Evolutionary conservation across 306 rosid species (phyloP), one percentile per base, ranked within the genome.

Genomic region (Betula pendula): DNA sequence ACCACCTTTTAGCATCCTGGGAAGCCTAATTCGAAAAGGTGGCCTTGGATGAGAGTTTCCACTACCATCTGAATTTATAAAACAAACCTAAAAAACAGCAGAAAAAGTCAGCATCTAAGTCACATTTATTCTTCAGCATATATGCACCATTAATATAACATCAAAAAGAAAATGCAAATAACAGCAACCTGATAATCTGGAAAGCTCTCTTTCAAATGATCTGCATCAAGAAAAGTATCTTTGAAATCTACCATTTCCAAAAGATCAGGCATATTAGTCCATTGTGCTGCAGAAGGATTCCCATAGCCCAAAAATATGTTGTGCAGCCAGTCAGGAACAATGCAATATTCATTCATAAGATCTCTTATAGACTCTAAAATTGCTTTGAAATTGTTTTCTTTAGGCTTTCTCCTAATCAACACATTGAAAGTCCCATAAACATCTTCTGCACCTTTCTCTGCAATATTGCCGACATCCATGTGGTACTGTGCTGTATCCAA

Each of bases 361-460:
- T 95, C 99, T 83, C 96, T 92, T 77, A 95, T 91, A 48, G 99
- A 95, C 70, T 95, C 97, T 75, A 95, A 85, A 83, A 95, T 95
- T 69, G 99, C 99, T 88, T 95, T 95, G 76, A 95, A 95, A 75
- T 95, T 95, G 85, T 95, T 95, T 84, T 95, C 99, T 84, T 95
- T 95, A 13, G 99, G 99, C 82, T 92, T 95, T 87, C 99, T 95
- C 87, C 99, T 89, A 96, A 92, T 88, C 85, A 95, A 83, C 77
- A 95, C 81, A 81, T 95, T 89, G 80, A 95, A 95, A 40, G 99
- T 80, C 80, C 97, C 93, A 78, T 95, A 95, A 74, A 90, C 97
- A 92, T 95, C 99, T 25, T 92, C 99, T 74, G 85, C 70, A 51
- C 97, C 97, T 82, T 87, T 89, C 80, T 93, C 93, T 29, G 99